Base-by-base conservation (phyloP, 352 stramenopile species). In the Globisporangium okanoganense region DNA sequence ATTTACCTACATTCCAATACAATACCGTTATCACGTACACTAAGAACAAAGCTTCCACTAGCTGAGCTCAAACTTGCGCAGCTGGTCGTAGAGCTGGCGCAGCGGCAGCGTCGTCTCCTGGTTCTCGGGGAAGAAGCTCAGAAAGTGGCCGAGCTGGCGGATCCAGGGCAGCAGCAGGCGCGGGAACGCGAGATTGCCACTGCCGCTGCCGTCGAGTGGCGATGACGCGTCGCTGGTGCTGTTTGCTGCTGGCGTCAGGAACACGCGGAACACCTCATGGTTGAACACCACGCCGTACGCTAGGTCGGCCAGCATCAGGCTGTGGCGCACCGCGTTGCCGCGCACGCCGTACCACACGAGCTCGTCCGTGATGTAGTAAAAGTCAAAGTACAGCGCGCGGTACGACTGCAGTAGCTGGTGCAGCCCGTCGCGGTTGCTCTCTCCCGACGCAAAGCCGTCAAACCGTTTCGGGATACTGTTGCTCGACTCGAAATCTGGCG, bases 321-420 rank as follows among this genome's bases (percentile, higher is more conserved):
- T 92, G 58, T 92, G 85, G 8, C 86, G 82, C 31, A 90, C 82
- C 5, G 84, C 82, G 71, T 91, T 94, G 38, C 86, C 79, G 8
- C 86, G 86, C 51, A 95, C 85, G 16, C 84, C 86, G 58, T 94
- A 92, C 86, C 84, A 95, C 41, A 94, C 82, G 35, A 95, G 67
- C 61, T 95, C 86, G 68, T 95, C 86, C 13, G 84, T 95, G 70
- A 95, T 94, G 78, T 95, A 95, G 73, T 92, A 95, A 50, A 95
- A 95, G 61, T 95, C 86, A 51, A 95, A 95, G 67, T 94, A 95
- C 41, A 95, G 61, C 50, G 82, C 82, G 3, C 84, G 86, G 67
- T 92, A 95, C 25, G 78, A 87, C 31, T 90, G 83, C 58, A 92
- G 68, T 22, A 92, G 50, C 43, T 87, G 79, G 29, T 81, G 82